These are phyloP conservation scores for Chaetomium tenue DNA, from an alignment of 495 filamentous ascomycete genomes.

Conservation along the genomic window DNA sequence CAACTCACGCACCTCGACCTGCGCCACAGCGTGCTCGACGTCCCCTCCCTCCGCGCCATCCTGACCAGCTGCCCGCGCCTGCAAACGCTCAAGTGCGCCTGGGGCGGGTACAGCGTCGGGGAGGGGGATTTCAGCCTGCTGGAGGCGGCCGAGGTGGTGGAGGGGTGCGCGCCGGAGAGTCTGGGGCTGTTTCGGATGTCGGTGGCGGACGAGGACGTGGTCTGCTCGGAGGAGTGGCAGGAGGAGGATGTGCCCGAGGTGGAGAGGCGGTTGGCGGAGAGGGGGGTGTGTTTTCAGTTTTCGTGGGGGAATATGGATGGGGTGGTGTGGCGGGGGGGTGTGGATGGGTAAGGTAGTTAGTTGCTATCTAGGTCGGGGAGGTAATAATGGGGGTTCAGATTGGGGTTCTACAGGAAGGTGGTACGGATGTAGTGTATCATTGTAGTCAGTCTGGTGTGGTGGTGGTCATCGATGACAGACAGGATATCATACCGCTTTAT, in stretches of 20 bases:
- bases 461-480: too few species aligned
- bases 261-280: neutral
- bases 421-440: too few species aligned
- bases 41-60: neutral
- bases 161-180: neutral
- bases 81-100: neutral
- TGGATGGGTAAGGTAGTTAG: too few species aligned
- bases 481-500: too few species aligned
- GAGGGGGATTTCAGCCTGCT: neutral
- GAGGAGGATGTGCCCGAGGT: neutral
- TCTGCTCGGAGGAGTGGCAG: neutral
- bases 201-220: neutral
- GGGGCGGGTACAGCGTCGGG: neutral
- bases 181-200: neutral
- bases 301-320: neutral
- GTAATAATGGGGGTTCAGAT: too few species aligned
- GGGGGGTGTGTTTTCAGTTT: constrained; percentile 2
- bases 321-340: neutral
- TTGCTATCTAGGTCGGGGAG: too few species aligned
- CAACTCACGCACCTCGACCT: neutral
- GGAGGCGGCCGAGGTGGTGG: neutral
- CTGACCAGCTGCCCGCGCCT: neutral
- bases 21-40: neutral
- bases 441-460: too few species aligned
- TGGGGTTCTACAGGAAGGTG: too few species aligned